Percentiles rank a stretch among this genome's conserved stretches.
Conservation (phyloP, 352 stramenopile species). For the Phytophthora pistaciae region DNA sequence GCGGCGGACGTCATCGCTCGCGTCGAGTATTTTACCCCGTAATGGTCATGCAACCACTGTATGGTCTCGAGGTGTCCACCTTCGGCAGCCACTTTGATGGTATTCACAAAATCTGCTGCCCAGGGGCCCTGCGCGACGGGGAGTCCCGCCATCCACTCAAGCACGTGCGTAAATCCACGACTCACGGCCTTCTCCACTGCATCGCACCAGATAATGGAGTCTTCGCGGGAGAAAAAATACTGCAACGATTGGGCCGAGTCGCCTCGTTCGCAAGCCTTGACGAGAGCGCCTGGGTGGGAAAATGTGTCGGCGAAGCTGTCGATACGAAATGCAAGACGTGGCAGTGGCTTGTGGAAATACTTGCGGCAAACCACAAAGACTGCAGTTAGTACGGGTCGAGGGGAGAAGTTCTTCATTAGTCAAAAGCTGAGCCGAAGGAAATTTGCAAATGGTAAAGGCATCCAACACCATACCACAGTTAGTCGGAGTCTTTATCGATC, state of each 20-base stretch:
- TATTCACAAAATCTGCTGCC: not conserved
- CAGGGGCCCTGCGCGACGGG: not conserved
- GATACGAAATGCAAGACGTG: not conserved
- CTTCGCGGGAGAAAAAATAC: constrained; percentile 1
- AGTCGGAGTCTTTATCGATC: no score
- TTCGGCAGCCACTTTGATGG: not conserved
- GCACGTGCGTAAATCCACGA: not conserved
- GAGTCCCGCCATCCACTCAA: constrained; percentile 3
- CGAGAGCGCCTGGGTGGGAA: not conserved
- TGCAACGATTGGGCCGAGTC: not conserved
- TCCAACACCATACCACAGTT: no score
- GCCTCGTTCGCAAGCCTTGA: constrained; percentile 3
- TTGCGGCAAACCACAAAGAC: not conserved
- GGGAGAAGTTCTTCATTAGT: not conserved
- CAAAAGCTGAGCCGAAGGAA: not conserved
- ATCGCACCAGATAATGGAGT: not conserved
- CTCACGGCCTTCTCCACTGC: not conserved
- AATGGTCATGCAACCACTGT: not conserved
- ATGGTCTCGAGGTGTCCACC: not conserved
- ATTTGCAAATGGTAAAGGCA: not conserved
- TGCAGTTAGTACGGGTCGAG: not conserved
- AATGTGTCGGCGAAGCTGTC: not conserved
- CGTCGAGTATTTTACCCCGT: not conserved
- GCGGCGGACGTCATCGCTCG: constrained; percentile 1
- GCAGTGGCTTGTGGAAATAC: not conserved